Base-by-base conservation (phyloP, 2,329 filamentous ascomycete species). In the Aspergillus brasiliensis region DNA sequence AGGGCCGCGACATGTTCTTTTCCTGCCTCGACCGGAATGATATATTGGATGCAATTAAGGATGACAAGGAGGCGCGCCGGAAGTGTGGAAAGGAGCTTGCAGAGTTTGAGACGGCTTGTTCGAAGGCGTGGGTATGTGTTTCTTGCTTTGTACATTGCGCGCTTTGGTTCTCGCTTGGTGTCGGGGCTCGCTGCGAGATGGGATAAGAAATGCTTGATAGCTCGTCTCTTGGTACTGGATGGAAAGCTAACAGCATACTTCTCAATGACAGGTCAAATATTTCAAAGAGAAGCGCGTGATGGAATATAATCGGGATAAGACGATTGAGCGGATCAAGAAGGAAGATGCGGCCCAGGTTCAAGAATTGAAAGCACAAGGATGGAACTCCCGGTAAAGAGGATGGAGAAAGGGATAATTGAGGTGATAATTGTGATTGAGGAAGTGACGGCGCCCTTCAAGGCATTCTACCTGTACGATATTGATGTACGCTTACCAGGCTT, bases 251-350 rank as follows among this genome's bases (percentile, higher is more conserved):
- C 56, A 44, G 15, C 57, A 49, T 19, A 49, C 23, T 13, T 47
- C 6, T 4, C 3, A 13, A n/a, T 28, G 67, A 56, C 69, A 95
- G 91, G 91, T 97, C 62, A 92, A 92, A 78, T 98, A 99, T 78
- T 99, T 99, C 80, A 97, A 98, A 82, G 93, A 97, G 78, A 90
- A 92, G 80, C 85, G 95, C 70, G 91, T 98, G 37, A 94, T 96
- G 79, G 95, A 99, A 69, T 85, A 91, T 72, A 91, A 96, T 69
- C 92, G 94, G 78, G 89, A 91, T 71, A 83, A 88, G 78, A 90
- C 91, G 23, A 81, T 97, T 65, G 88, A 90, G 69, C 86, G 87
- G 73, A 85, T 97, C 69, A 84, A 89, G 73, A 84, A 83, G 49
- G 89, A 94, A 75, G 90, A 90, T 64, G 91, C 90, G 11, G 81